Base-by-base conservation (phyloP, 345 rosid species). In the Syzygium grande region DNA sequence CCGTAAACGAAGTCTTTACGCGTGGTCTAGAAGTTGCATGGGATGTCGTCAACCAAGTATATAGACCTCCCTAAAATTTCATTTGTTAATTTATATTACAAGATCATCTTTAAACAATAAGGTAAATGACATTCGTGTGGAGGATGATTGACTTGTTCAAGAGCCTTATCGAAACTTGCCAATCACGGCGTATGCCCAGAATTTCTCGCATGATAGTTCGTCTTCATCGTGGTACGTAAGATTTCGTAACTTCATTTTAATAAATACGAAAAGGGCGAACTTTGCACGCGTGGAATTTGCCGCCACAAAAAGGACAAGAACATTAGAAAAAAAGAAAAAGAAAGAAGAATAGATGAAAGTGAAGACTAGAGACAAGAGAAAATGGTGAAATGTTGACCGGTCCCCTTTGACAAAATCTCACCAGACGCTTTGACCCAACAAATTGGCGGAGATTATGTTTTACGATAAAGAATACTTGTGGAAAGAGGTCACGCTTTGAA, bases 121-220 rank as follows among this genome's bases (percentile, higher is more conserved):
- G 49, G 49, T 38, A 17, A 17, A 17, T 23, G 5, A 34, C 23
- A 9, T 11, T 2, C 15, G 49, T 22, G 11, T 15, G 25, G 12
- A 38, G 38, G 27, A 19, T 38, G 83, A 38, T 3, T 38, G 83
- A 38, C 83, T 22, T 5, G 49, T 73, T 73, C 83, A 73, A 10
- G 14, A 1, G 10, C 46, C 49, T 25, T 4, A 73, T 19, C 25
- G 49, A 19, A 19, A 0, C 23, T 5, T 0, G 41, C 13, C 22
- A 9, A 2, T 19, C 3, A 1, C 1, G 19, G 13, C 14, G 4
- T 10, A 8, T 3, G 30, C 30, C 6, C 4, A 11, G 3, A 13
- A 59, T 59, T 27, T 27, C 16, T 11, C 4, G 49, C 10, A 19
- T 1, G 27, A 22, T 38, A 13, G 14, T 21, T 19, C 49, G 13